phyloP scores from a whole-genome alignment of 2,329 filamentous ascomycete species.

The Paracoccidioides lutzii region DNA sequence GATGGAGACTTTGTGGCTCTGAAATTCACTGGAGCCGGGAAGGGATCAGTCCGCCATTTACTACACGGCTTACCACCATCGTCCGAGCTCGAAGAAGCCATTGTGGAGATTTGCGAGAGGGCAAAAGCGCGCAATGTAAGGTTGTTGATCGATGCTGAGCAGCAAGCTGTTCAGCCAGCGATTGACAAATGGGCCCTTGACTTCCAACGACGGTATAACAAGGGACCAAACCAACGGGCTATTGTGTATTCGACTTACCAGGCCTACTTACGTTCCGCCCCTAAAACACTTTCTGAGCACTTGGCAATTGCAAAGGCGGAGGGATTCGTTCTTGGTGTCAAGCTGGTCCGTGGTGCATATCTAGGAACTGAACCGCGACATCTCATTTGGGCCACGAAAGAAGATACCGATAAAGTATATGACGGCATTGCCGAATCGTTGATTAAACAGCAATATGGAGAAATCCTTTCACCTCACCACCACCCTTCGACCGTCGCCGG shows the following conservation, averaged over 20 bases:
- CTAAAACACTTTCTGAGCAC: conserved; percentile 46
- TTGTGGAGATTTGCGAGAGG: conserved; percentile 60
- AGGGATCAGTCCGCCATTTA: conserved; percentile 56
- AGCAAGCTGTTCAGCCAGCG: conserved; percentile 60
- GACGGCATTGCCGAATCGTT: conserved; percentile 56
- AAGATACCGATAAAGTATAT: conserved; percentile 57
- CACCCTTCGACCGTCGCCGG: conserved; percentile 10
- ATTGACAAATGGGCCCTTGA: conserved; percentile 70
- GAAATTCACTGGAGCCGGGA: conserved; percentile 76
- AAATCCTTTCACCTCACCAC: conserved; percentile 30
- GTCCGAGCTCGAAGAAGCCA: conserved; percentile 51
- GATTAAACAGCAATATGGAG: conserved; percentile 47
- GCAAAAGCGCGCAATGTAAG: conserved; percentile 56
- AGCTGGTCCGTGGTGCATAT: conserved; percentile 64
- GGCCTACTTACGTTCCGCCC: conserved; percentile 55
- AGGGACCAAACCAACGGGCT: conserved; percentile 35
- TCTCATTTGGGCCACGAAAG: conserved; percentile 57
- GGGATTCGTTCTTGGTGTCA: conserved; percentile 57
- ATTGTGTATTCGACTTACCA: conserved; percentile 71
- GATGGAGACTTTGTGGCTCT: conserved; percentile 51
- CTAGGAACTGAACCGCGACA: conserved; percentile 55
- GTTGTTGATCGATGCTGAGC: conserved; percentile 74
- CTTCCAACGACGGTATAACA: conserved; percentile 65
- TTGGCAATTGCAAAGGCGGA: conserved; percentile 45
- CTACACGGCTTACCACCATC: conserved; percentile 50